Evolutionary conservation across 805 yeast species (phyloP).

Genomic region (Saccharomyces mikatae): DNA sequence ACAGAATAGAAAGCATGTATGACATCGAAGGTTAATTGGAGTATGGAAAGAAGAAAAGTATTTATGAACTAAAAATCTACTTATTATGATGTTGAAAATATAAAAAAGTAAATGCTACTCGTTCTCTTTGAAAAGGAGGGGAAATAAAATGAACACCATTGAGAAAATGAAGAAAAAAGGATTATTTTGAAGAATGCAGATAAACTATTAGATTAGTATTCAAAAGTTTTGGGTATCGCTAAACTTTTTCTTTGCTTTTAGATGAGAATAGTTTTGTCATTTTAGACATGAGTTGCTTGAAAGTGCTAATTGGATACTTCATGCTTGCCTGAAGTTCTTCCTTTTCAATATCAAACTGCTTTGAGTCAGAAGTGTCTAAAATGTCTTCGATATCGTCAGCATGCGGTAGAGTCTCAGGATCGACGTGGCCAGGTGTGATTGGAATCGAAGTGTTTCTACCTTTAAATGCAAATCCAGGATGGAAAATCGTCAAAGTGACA

Average conservation of each 20-base stretch:
- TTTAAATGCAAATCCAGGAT: constrained; percentile 54
- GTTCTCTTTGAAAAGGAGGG: background rate
- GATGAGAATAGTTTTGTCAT: background rate
- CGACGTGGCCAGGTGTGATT: constrained; percentile 15
- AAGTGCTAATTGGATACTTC: background rate
- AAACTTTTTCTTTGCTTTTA: background rate
- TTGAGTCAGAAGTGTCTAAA: background rate
- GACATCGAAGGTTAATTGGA: background rate
- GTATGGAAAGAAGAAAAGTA: background rate
- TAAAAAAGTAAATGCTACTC: background rate
- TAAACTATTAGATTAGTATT: background rate
- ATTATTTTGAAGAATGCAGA: background rate
- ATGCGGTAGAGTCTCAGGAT: constrained; percentile 8
- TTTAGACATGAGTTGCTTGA: background rate
- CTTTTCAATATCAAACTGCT: background rate
- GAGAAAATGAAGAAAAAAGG: background rate
- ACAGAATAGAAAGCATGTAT: background rate
- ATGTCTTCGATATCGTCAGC: constrained; percentile 3
- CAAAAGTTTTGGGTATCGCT: background rate
- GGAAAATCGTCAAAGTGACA: constrained; percentile 41
- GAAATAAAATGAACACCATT: background rate
- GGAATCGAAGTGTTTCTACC: constrained; percentile 25
- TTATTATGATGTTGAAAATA: background rate
- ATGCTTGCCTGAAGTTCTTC: background rate
- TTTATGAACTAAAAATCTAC: background rate